Percentiles rank a stretch among this genome's conserved stretches.
phyloP scores from a whole-genome alignment of 192 early-diverging fungal genomes.

The Coemansia sp. region DNA sequence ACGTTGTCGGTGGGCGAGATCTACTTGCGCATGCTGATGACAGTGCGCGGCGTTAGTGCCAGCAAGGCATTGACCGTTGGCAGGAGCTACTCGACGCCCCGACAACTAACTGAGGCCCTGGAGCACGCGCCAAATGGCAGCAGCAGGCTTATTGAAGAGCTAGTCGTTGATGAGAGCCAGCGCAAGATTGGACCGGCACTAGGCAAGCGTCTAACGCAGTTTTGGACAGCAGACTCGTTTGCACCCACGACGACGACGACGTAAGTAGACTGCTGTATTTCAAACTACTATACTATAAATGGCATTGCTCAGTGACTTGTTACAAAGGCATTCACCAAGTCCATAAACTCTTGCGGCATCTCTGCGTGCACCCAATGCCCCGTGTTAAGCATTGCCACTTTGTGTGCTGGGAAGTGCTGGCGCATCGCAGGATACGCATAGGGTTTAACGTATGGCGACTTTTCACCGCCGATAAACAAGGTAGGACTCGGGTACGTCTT shows the following conservation, averaged over 20 bases:
- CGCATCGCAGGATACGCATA: slow-evolving; percentile 60
- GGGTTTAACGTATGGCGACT: slow-evolving; percentile 69
- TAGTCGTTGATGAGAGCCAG: slow-evolving; percentile 57
- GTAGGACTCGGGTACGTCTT: slow-evolving; percentile 63
- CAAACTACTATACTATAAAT: neutral
- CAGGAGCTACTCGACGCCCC: slow-evolving; percentile 69
- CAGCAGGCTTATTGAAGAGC: slow-evolving; percentile 43
- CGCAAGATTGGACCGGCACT: slow-evolving; percentile 59
- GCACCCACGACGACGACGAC: neutral
- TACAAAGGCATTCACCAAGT: slow-evolving; percentile 60
- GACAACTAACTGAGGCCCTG: slow-evolving; percentile 55
- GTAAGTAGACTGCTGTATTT: neutral
- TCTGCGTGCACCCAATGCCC: slow-evolving; percentile 94
- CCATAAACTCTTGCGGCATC: slow-evolving; percentile 68
- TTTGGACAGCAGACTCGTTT: slow-evolving; percentile 63
- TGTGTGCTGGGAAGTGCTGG: slow-evolving; percentile 71
- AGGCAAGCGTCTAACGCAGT: slow-evolving; percentile 60
- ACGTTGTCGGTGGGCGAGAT: slow-evolving; percentile 73
- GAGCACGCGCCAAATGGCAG: slow-evolving; percentile 32
- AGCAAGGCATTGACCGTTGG: slow-evolving; percentile 86
- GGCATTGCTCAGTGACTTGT: neutral
- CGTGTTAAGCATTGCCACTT: slow-evolving; percentile 71
- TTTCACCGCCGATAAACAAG: slow-evolving; percentile 82
- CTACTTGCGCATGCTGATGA: slow-evolving; percentile 85
- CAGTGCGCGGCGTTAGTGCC: slow-evolving; percentile 76